phyloP scores from a whole-genome alignment of 202 grass and related monocot genomes.

The Zoysia matrella region DNA sequence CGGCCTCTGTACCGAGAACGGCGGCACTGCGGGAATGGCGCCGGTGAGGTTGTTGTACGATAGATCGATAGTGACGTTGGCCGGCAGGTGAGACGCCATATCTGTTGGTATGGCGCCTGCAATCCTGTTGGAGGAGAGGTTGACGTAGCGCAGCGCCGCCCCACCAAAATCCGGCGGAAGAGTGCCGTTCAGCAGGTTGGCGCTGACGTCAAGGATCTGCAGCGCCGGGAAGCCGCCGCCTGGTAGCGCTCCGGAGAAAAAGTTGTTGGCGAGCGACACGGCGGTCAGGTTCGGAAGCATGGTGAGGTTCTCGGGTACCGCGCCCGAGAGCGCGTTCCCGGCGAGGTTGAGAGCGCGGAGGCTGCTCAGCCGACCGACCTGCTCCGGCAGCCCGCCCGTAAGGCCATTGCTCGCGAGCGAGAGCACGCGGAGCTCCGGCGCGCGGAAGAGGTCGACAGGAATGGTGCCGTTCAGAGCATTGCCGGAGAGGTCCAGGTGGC shows the following conservation, averaged over 20 bases:
- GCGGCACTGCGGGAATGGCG: slow-evolving; percentile 49
- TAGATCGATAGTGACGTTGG: slow-evolving; percentile 72
- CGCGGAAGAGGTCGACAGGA: slow-evolving; percentile 55
- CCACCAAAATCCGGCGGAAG: slow-evolving; percentile 58
- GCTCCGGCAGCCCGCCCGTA: slow-evolving; percentile 55
- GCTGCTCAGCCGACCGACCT: slow-evolving; percentile 48
- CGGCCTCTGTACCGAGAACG: slow-evolving; percentile 60
- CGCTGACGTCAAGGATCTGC: slow-evolving; percentile 72
- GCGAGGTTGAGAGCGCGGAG: slow-evolving; percentile 79
- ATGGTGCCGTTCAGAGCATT: slow-evolving; percentile 81
- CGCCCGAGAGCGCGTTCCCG: slow-evolving; percentile 75
- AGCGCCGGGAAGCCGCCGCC: slow-evolving; percentile 48
- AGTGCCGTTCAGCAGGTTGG: slow-evolving; percentile 78
- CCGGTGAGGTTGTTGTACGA: slow-evolving; percentile 85
- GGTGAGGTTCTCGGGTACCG: slow-evolving; percentile 56
- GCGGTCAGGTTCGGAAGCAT: slow-evolving; percentile 74
- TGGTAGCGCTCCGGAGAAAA: slow-evolving; percentile 71
- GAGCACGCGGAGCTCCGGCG: slow-evolving; percentile 71
- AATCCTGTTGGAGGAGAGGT: slow-evolving; percentile 79
- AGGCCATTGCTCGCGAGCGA: slow-evolving; percentile 85
- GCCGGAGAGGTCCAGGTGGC: slow-evolving; percentile 86
- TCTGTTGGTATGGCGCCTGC: slow-evolving; percentile 63
- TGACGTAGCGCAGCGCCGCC: slow-evolving; percentile 59
- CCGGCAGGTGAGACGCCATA: slow-evolving; percentile 54
- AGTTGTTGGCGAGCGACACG: slow-evolving; percentile 79